These are phyloP conservation scores for Sarocladium strictum DNA, from an alignment of 2,329 filamentous ascomycete species.

Conservation along the genomic window DNA sequence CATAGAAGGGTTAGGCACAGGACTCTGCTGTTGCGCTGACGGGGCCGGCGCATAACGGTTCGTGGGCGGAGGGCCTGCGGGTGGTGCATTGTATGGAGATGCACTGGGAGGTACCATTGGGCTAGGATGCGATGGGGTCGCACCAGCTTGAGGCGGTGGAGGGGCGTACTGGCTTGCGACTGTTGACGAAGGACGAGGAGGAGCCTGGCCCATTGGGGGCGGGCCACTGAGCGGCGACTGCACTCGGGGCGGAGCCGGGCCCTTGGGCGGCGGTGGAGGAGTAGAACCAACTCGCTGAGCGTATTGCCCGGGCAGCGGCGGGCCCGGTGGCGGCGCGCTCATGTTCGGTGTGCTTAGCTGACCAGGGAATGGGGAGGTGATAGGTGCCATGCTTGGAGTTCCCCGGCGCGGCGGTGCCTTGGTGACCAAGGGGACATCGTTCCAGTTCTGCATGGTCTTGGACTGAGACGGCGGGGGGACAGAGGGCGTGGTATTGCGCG, in stretches of 20 bases:
- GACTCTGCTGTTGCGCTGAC: constrained; percentile 45
- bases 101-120: constrained; percentile 65
- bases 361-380: constrained; percentile 70
- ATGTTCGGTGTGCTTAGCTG: constrained; percentile 40
- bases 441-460: constrained; percentile 79
- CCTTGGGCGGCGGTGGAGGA: constrained; percentile 80
- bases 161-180: constrained; percentile 50
- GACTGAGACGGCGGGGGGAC: constrained; percentile 65
- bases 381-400: constrained; percentile 62
- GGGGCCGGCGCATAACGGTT: constrained; percentile 72
- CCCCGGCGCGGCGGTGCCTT: constrained; percentile 67
- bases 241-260: constrained; percentile 60
- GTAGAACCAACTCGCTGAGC: constrained; percentile 58
- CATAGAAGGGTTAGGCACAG: constrained; percentile 31
- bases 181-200: constrained; percentile 56
- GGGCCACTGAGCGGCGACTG: constrained; percentile 63
- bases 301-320: constrained; percentile 53
- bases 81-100: constrained; percentile 82
- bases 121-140: constrained; percentile 50
- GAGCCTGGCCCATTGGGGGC: constrained; percentile 47
- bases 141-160: constrained; percentile 56
- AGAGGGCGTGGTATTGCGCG: constrained; percentile 61
- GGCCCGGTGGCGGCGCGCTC: constrained; percentile 36
- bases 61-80: constrained; percentile 60
- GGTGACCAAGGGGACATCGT: constrained; percentile 83